These are phyloP conservation scores for Amphirosellinia nigrospora DNA, from an alignment of 495 filamentous ascomycete species.

Conservation along the genomic window DNA sequence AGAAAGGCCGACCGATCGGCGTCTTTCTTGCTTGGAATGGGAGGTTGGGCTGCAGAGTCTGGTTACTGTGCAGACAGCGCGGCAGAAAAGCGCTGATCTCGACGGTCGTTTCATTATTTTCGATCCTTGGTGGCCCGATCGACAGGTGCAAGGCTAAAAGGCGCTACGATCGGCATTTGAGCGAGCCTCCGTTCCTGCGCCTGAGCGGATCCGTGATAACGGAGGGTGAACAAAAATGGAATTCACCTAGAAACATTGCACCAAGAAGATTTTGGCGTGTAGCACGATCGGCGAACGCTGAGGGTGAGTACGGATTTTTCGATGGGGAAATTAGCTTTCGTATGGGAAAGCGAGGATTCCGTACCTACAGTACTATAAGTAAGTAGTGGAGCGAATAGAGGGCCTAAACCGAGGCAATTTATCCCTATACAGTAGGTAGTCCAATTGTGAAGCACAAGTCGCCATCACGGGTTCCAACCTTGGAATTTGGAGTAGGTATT, in stretches of 20 bases:
- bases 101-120: slow-evolving; percentile 14
- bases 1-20: slow-evolving; percentile 10
- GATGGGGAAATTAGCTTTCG: background rate
- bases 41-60: slow-evolving; percentile 8
- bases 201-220: slow-evolving; percentile 5
- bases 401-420: background rate
- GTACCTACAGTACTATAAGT: no score
- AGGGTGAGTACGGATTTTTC: background rate
- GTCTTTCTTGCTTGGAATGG: slow-evolving; percentile 2
- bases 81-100: slow-evolving; percentile 6
- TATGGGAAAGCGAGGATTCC: background rate
- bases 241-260: background rate
- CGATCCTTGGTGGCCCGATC: slow-evolving; percentile 15
- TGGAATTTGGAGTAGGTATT: no score
- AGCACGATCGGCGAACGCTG: background rate
- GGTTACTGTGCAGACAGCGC: slow-evolving; percentile 9
- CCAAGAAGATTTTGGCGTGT: background rate
- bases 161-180: slow-evolving; percentile 23
- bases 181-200: slow-evolving; percentile 8
- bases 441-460: background rate
- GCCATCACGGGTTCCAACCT: background rate
- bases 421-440: slow-evolving; percentile 1
- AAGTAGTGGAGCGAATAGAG: background rate
- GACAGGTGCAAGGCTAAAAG: slow-evolving; percentile 27
- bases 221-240: slow-evolving; percentile 15